Evolutionary conservation across 2,329 filamentous ascomycete genomes (phyloP), one percentile per base, ranked within the genome.

Genomic region (Aspergillus chevalieri): DNA sequence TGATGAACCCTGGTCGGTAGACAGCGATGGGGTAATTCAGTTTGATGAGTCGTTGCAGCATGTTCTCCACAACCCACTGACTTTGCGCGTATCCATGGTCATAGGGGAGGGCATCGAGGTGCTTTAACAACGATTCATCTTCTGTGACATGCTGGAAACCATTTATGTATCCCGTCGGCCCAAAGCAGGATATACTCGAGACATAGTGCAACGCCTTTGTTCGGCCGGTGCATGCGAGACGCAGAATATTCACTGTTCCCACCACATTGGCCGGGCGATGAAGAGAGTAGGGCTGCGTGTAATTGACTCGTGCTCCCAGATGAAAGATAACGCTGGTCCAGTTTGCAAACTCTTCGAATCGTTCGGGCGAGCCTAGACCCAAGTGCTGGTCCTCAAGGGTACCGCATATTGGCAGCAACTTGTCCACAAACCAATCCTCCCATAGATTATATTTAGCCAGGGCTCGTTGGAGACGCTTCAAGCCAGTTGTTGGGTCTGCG

Each of bases 31-130:
- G 74, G 1, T 95, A 80, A 8, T 89, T 89, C 38, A 86, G 80
- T 44, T 74, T 75, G 43, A 88, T 87, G 14, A 89, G 87, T 63
- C 86, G 84, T 22, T 86, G 79, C 12, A 88, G 78, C 36, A 95
- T 74, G 44, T 76, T 75, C 59, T 84, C 81, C 0, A 78, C 78
- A 1, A 80, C 85, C 87, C 87, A 95, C 70, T 95, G 94, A 53
- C 81, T 82, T 66, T 95, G 89, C 1, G 89, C 89, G 59, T 95
- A 95, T 1, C 90, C 89, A 1, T 86, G 92, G 19, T 82, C 82
- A 2, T 94, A 62, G 2, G 49, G 50, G 2, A 65, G 49, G 0
- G 60, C 52, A 1, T 53, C 50, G 1, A 63, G 30, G 24, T 65
- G 62, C 6, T 49, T 33, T 6, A 49, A 10, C 5, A 56, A 49